phyloP scores from a whole-genome alignment of 257 asterid genomes.

The Capsicum rhomboideum region DNA sequence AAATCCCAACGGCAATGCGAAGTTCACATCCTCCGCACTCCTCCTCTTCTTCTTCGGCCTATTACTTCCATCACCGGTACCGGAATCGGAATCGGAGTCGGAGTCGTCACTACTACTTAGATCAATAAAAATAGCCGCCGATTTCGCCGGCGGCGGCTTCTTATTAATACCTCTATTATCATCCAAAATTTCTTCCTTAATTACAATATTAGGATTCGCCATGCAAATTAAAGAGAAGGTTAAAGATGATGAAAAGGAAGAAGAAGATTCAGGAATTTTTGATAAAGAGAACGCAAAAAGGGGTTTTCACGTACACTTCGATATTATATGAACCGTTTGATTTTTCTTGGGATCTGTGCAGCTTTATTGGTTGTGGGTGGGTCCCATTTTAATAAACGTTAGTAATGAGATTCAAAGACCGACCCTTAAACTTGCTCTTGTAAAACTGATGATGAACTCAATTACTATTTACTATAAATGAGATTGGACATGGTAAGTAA shows the following conservation, averaged over 20 bases:
- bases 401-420: neutral
- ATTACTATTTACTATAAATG: no score
- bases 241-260: neutral
- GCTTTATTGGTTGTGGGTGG: neutral
- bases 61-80: neutral
- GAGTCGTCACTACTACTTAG: constrained; percentile 17
- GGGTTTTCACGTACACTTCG: neutral
- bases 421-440: neutral
- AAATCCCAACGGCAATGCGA: constrained; percentile 66
- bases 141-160: neutral
- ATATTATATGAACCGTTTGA: neutral
- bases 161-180: neutral
- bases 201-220: constrained; percentile 1
- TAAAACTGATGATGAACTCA: no score
- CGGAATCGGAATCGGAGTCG: constrained; percentile 18
- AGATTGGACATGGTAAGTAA: no score
- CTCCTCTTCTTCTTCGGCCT: constrained; percentile 41
- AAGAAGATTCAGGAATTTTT: neutral
- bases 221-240: neutral
- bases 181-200: constrained; percentile 5
- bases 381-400: neutral
- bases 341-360: neutral
- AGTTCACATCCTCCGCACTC: constrained; percentile 11
- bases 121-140: constrained; percentile 10
- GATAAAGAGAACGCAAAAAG: neutral